These are phyloP conservation scores for Phytophthora hibernalis DNA, from an alignment of 352 stramenopile genomes.

Conservation along the genomic window DNA sequence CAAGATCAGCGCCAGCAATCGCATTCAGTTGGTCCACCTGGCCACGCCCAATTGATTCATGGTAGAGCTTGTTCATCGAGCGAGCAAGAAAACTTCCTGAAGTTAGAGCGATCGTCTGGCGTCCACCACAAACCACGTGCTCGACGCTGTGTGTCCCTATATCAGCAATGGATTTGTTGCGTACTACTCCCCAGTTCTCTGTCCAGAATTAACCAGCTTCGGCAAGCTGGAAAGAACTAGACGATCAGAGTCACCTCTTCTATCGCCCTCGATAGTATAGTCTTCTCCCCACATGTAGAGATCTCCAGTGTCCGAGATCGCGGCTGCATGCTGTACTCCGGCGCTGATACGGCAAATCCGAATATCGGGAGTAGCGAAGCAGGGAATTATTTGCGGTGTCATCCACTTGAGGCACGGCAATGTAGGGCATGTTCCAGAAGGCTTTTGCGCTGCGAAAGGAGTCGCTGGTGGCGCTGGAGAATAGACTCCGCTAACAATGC, in stretches of 20 bases:
- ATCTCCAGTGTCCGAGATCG: constrained; percentile 86
- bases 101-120: constrained; percentile 52
- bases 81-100: constrained; percentile 59
- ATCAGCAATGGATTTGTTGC: not conserved
- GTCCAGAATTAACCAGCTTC: constrained; percentile 36
- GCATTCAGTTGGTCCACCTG: constrained; percentile 2
- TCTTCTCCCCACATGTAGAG: constrained; percentile 91
- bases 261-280: not conserved
- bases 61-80: constrained; percentile 48
- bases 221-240: constrained; percentile 28
- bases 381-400: constrained; percentile 50
- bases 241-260: constrained; percentile 1
- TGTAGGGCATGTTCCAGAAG: not conserved
- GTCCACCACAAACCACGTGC: constrained; percentile 59
- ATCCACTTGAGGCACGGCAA: constrained; percentile 52
- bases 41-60: constrained; percentile 10
- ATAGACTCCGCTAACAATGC: constrained; percentile 46
- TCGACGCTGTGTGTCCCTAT: constrained; percentile 50
- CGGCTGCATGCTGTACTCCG: constrained; percentile 87
- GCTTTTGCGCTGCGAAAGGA: constrained; percentile 30
- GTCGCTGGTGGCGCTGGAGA: constrained; percentile 48
- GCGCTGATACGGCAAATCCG: constrained; percentile 74
- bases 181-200: not conserved
- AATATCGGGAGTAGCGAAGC: constrained; percentile 44
- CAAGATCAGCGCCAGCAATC: constrained; percentile 41